phyloP scores from a whole-genome alignment of 2,329 filamentous ascomycete genomes.

The Scedosporium apiospermum region DNA sequence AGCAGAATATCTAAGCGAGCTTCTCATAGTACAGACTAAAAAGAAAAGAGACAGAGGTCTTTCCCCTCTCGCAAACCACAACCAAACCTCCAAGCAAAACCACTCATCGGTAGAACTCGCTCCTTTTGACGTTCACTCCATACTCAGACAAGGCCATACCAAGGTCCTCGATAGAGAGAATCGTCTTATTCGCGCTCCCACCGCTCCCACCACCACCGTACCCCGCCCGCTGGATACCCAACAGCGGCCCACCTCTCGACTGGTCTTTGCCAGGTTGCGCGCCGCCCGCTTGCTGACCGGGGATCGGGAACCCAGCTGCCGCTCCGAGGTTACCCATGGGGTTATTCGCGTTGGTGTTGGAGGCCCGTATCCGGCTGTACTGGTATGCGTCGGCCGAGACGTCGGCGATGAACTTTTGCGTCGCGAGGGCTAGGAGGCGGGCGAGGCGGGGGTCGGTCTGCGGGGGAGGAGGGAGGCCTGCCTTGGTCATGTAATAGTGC shows the following conservation, averaged over 20 bases:
- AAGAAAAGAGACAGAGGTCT: not conserved
- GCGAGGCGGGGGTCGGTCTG: slow-evolving; percentile 85
- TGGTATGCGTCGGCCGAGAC: slow-evolving; percentile 97
- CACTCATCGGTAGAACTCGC: slow-evolving; percentile 81
- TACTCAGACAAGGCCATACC: slow-evolving; percentile 98
- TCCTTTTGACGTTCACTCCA: slow-evolving; percentile 92
- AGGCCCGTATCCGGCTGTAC: slow-evolving; percentile 91
- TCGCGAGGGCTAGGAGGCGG: slow-evolving; percentile 89
- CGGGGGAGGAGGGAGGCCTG: slow-evolving; percentile 84
- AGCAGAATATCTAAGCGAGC: slow-evolving; percentile 1
- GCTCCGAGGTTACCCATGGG: slow-evolving; percentile 80
- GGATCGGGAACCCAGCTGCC: slow-evolving; percentile 57
- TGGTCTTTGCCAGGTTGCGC: slow-evolving; percentile 47
- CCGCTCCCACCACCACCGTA: slow-evolving; percentile 85
- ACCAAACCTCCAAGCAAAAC: not conserved
- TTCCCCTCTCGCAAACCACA: too few relatives aligned
- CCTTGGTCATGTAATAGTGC: slow-evolving; percentile 94
- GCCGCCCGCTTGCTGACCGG: slow-evolving; percentile 50
- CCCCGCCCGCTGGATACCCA: slow-evolving; percentile 67
- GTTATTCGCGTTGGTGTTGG: slow-evolving; percentile 77
- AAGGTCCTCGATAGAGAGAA: slow-evolving; percentile 96
- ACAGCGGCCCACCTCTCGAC: slow-evolving; percentile 48
- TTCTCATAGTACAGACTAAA: not conserved
- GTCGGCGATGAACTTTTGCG: slow-evolving; percentile 97
- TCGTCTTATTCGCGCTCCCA: slow-evolving; percentile 80